A percentile compares a stretch with the other conserved stretches of the same genome.
These are phyloP conservation scores for Plasmopara viticola DNA, from an alignment of 352 stramenopile genomes.

Conservation along the genomic window DNA sequence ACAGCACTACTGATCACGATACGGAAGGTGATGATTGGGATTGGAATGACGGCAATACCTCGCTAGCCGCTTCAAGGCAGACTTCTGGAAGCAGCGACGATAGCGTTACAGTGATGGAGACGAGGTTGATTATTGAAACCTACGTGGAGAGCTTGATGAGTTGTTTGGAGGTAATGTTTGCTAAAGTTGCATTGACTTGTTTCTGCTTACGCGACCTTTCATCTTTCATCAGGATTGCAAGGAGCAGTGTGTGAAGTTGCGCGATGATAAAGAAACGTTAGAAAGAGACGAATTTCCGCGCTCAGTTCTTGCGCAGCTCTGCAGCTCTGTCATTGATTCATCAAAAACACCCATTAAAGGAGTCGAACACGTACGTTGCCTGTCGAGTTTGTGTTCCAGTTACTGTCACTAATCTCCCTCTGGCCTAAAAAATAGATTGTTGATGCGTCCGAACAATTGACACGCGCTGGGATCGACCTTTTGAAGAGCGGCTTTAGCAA, in stretches of 20 bases:
- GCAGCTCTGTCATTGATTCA: constrained; percentile 32
- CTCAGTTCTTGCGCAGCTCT: constrained; percentile 48
- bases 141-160: constrained; percentile 36
- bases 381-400: background rate
- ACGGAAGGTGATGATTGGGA: constrained; percentile 59
- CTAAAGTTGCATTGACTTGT: background rate
- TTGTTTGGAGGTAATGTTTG: constrained; percentile 41
- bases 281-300: constrained; percentile 10
- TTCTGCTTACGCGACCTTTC: constrained; percentile 6
- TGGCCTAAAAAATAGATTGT: constrained; percentile 33
- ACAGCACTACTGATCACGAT: constrained; percentile 8
- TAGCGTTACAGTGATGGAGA: constrained; percentile 25
- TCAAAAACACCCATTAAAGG: constrained; percentile 24
- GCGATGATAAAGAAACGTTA: constrained; percentile 16
- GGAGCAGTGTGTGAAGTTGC: constrained; percentile 43
- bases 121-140: constrained; percentile 30
- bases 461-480: constrained; percentile 66
- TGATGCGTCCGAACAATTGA: constrained; percentile 72
- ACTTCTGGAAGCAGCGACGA: constrained; percentile 6
- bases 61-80: constrained; percentile 9
- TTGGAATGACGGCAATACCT: constrained; percentile 40
- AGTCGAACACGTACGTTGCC: constrained; percentile 38
- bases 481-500: constrained; percentile 80
- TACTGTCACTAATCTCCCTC: background rate
- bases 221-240: constrained; percentile 43